These are phyloP conservation scores for Aspergillus brunneoviolaceus DNA, from an alignment of 2,329 filamentous ascomycete genomes.

Conservation along the genomic window DNA sequence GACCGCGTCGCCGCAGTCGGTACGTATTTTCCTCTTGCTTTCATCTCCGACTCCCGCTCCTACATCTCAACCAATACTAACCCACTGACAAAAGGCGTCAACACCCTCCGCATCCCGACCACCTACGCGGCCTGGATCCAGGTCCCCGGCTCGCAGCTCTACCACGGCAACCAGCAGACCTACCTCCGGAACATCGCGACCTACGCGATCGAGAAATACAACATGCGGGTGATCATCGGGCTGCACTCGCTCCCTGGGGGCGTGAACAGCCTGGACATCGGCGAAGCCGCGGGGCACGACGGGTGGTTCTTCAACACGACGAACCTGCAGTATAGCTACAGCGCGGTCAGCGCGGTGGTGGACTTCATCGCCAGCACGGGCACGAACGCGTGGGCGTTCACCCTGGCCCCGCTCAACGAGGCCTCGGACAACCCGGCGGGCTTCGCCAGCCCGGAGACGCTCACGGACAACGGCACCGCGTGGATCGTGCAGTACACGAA, in stretches of 20 bases:
- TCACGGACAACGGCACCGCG: conserved; percentile 18
- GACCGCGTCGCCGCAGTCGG: conserved; percentile 14
- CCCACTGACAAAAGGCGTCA: neutral
- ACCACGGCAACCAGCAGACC: conserved; percentile 24
- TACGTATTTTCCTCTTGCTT: too few relatives aligned
- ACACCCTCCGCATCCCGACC: conserved; percentile 19
- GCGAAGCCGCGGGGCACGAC: conserved; percentile 25
- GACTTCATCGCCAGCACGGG: conserved; percentile 20
- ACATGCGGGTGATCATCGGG: conserved; percentile 30
- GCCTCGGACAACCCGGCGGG: conserved; percentile 19
- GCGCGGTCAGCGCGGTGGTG: conserved; percentile 21
- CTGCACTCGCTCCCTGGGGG: conserved; percentile 29
- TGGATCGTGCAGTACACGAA: conserved; percentile 23
- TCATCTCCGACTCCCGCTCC: too few relatives aligned
- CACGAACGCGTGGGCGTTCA: conserved; percentile 20
- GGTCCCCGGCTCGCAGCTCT: conserved; percentile 26
- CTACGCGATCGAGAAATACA: conserved; percentile 24
- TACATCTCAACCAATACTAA: too few relatives aligned
- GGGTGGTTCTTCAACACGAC: conserved; percentile 29
- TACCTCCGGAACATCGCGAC: conserved; percentile 22
- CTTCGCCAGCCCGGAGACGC: conserved; percentile 19
- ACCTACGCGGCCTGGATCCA: conserved; percentile 23
- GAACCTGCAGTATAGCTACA: conserved; percentile 22
- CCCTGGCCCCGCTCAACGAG: conserved; percentile 29
- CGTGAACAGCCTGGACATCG: conserved; percentile 26